Evolutionary conservation across 352 stramenopile species (phyloP), one percentile per base, ranked within the genome.

Genomic region (Globisporangium uncinulatum): DNA sequence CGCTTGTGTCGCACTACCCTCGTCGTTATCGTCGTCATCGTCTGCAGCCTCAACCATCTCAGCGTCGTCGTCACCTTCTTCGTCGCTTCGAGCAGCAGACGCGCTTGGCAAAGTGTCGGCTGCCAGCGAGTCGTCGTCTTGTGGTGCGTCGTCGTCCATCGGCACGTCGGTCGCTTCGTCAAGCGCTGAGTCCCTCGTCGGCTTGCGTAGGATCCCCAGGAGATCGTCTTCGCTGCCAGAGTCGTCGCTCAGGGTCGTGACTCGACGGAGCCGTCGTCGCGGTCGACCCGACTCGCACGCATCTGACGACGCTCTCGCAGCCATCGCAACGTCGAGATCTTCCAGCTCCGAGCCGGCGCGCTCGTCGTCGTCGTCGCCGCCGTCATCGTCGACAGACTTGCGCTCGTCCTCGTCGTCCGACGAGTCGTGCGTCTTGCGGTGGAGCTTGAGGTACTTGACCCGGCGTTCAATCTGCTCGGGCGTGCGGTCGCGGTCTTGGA

Each of bases 381-480:
- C 39, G 4, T 47, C 46, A 8, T 49, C 47, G 2, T 61, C 61
- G 8, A 56, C 56, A 6, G n/a, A 52, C 48, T 36, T 57, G 39
- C 59, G 51, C 21, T 31, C 45, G 11, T 64, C 21, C 9, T 42
- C 53, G 42, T 86, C 79, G 61, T 84, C 70, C 2, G 76, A 89
- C 19, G 71, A 87, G 51, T 92, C 83, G 52, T 89, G 68, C 0
- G 72, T 90, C 58, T 75, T 73, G n/a, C 74, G 71, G 45, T 92
- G 78, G 34, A 94, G 65, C 57, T 90, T 91, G 39, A 95, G 63
- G 57, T 80, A 85, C 51, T 92, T 92, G 8, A 92, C 81, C 49
- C 85, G 85, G 8, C 82, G 83, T 56, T 93, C 78, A 32, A 95
- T 95, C 61, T 95, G 85, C 53, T 92, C 79, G 6, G 83, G 59